Evolutionary conservation across 2,329 filamentous ascomycete species (phyloP), one percentile per base, ranked within the genome.

Genomic region (Ilyonectria sp.): DNA sequence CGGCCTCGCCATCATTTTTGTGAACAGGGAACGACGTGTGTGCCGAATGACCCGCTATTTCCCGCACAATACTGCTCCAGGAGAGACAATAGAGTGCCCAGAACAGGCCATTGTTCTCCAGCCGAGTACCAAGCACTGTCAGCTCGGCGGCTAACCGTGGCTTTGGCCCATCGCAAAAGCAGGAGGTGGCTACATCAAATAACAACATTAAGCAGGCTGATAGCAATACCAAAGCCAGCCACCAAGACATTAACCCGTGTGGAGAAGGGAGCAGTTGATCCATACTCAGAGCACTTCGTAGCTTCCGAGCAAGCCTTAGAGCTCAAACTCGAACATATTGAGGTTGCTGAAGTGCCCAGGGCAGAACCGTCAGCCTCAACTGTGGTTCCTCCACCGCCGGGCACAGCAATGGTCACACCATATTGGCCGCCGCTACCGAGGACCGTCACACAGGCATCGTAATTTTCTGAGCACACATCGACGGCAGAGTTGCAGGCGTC

Each of bases 391-490:
- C 85, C 84, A 2, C 85, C 84, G 13, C 85, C 85, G 0, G 87
- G 86, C 1, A 89, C 87, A 60, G 85, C 81, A 53, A 91, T 84
- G 1, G 89, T 90, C 19, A 90, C 87, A 21, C 81, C 86, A 63
- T 85, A 87, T 7, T 75, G 78, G 37, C 79, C 81, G 23, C 78
- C 77, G 17, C 80, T 78, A 46, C 81, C 81, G 13, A 91, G 81
- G 56, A 83, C 83, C 11, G 82, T 79, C 6, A 89, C 84, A 74
- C 89, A 91, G 4, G 82, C 82, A 17, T 83, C 79, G 75, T 87
- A 89, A 75, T 90, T 90, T 23, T 79, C 75, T 50, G 83, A 83
- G 78, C 89, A 91, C 62, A 84, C 83, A 46, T 76, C 79, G 54
- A 86, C 79, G 17, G 88, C 89, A 0, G 85, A 82, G 4, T 83